These are phyloP conservation scores for Neonothopanus nambi DNA, from an alignment of 1,284 basidiomycete genomes.

Conservation along the genomic window DNA sequence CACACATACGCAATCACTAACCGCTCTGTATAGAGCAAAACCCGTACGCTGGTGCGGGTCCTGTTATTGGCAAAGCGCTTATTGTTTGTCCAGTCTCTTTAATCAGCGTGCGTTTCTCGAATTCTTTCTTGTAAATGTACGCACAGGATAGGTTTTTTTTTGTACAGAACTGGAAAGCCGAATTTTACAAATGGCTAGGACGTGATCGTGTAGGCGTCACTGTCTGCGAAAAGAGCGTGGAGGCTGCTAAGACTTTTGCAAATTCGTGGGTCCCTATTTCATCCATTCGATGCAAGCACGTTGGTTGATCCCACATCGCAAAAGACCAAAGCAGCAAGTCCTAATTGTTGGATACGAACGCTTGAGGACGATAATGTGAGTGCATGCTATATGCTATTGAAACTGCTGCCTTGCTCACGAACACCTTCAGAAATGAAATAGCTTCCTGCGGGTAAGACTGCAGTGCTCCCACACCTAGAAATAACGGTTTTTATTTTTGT, in stretches of 20 bases:
- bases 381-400: constrained; percentile 29
- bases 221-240: constrained; percentile 79
- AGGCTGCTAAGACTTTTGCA: constrained; percentile 71
- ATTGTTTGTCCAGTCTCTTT: constrained; percentile 96
- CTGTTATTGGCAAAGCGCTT: constrained; percentile 75
- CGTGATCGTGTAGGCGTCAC: constrained; percentile 80
- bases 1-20: neutral
- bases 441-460: constrained; percentile 60
- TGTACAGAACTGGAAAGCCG: constrained; percentile 89
- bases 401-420: neutral
- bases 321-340: constrained; percentile 78
- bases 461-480: neutral
- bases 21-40: constrained; percentile 68
- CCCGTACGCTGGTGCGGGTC: constrained; percentile 65
- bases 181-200: constrained; percentile 95
- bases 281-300: constrained; percentile 10
- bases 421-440: constrained; percentile 51
- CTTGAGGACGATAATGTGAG: constrained; percentile 77
- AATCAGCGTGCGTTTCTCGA: constrained; percentile 58
- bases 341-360: constrained; percentile 96
- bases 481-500: constrained; percentile 43
- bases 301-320: constrained; percentile 6
- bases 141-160: neutral
- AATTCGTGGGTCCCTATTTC: constrained; percentile 55
- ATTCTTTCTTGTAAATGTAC: constrained; percentile 10